Evolutionary conservation across 2,329 filamentous ascomycete genomes (phyloP).

Genomic region (Ophiosphaerella narmari): DNA sequence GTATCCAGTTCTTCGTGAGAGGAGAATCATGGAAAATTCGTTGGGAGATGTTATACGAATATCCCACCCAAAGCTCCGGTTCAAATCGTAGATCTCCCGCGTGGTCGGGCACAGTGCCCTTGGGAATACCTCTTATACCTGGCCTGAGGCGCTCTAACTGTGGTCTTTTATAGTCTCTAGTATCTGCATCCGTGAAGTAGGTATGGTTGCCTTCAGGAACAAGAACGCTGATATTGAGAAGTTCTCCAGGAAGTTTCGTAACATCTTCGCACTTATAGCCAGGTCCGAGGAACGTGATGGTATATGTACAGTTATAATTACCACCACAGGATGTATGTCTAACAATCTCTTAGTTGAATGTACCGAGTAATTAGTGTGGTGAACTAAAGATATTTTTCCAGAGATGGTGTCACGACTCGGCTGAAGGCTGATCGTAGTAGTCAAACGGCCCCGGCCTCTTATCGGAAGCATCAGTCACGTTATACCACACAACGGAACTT

Average conservation of each 20-base stretch:
- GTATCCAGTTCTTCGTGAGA: slow-evolving; percentile 30
- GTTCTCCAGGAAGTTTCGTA: slow-evolving; percentile 27
- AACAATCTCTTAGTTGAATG: slow-evolving; percentile 28
- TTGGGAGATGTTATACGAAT: slow-evolving; percentile 33
- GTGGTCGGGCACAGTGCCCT: slow-evolving; percentile 18
- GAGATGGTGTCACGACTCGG: slow-evolving; percentile 14
- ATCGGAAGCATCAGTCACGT: slow-evolving; percentile 35
- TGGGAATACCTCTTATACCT: slow-evolving; percentile 36
- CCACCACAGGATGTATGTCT: slow-evolving; percentile 43
- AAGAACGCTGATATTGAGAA: slow-evolving; percentile 39
- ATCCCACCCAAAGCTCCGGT: slow-evolving; percentile 43
- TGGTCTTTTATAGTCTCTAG: slow-evolving; percentile 34
- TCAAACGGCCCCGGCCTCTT: slow-evolving; percentile 35
- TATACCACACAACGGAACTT: slow-evolving; percentile 39
- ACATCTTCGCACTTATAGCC: slow-evolving; percentile 40
- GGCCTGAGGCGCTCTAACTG: slow-evolving; percentile 25
- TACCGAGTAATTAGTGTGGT: slow-evolving; percentile 33
- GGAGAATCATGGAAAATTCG: slow-evolving; percentile 24
- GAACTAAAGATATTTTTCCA: slow-evolving; percentile 32
- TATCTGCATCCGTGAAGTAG: slow-evolving; percentile 35
- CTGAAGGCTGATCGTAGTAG: slow-evolving; percentile 43
- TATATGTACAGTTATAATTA: slow-evolving; percentile 41
- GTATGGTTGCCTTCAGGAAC: slow-evolving; percentile 33
- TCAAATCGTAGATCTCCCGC: slow-evolving; percentile 38
- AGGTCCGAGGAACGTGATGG: slow-evolving; percentile 33